These are phyloP conservation scores for Podaxis rugospora DNA, from an alignment of 768 basidiomycete genomes.

Conservation along the genomic window DNA sequence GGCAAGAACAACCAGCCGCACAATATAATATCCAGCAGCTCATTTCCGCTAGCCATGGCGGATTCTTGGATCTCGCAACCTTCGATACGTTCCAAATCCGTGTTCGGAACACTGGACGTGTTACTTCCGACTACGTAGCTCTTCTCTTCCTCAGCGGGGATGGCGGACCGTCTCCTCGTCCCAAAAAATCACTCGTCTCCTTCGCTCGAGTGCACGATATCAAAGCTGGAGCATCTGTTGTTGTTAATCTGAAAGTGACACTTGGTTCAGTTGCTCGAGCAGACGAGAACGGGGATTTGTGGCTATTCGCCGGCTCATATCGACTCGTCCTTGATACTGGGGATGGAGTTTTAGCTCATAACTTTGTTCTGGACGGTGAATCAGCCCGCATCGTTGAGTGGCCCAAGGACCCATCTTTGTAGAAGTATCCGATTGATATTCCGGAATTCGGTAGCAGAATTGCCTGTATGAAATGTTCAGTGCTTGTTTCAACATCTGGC, in stretches of 20 bases:
- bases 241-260: constrained; percentile 36
- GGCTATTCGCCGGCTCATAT: constrained; percentile 43
- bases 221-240: constrained; percentile 19
- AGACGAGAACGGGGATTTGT: constrained; percentile 39
- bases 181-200: constrained; percentile 47
- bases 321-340: constrained; percentile 38
- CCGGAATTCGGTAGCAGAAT: not conserved
- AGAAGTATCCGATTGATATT: not conserved
- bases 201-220: constrained; percentile 38
- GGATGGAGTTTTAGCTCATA: constrained; percentile 29
- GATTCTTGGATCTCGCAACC: constrained; percentile 34
- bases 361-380: constrained; percentile 40
- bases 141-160: constrained; percentile 46
- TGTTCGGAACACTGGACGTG: constrained; percentile 44
- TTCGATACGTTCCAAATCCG: constrained; percentile 47
- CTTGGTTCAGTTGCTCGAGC: constrained; percentile 46
- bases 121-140: constrained; percentile 51
- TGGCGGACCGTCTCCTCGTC: constrained; percentile 45
- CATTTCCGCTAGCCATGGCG: constrained; percentile 18
- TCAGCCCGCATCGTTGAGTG: constrained; percentile 35
- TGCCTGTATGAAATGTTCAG: not conserved
- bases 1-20: constrained; percentile 28
- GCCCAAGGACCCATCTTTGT: constrained; percentile 26
- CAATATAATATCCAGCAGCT: constrained; percentile 39
- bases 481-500: not conserved